phyloP scores from a whole-genome alignment of 2,329 filamentous ascomycete genomes.

The Raffaelea ambrosiae region DNA sequence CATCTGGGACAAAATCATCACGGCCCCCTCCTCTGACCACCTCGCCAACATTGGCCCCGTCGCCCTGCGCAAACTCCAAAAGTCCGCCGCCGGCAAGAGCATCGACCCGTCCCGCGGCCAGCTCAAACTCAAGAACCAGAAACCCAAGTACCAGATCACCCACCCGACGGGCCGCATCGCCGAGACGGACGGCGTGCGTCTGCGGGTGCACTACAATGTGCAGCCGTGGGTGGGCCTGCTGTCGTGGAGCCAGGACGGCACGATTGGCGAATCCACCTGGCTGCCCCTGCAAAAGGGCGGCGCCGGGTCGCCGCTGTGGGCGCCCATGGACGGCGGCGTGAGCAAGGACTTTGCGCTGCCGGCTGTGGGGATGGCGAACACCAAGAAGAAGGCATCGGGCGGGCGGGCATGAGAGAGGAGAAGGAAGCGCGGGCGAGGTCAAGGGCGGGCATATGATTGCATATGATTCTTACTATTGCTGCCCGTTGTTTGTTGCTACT shows the following conservation, averaged over 20 bases:
- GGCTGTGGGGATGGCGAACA: slow-evolving; percentile 26
- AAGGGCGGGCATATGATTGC: no score
- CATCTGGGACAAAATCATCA: slow-evolving; percentile 95
- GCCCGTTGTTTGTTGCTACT: no score
- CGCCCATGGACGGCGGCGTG: slow-evolving; percentile 53
- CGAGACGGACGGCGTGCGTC: slow-evolving; percentile 60
- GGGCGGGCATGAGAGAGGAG: no score
- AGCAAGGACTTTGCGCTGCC: slow-evolving; percentile 60
- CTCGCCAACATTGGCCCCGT: slow-evolving; percentile 51
- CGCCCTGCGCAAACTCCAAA: slow-evolving; percentile 53
- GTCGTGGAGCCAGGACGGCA: slow-evolving; percentile 66
- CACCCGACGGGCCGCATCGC: slow-evolving; percentile 76
- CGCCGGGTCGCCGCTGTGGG: slow-evolving; percentile 38
- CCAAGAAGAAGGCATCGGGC: slow-evolving; percentile 6
- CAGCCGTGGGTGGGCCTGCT: slow-evolving; percentile 92
- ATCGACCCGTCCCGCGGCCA: slow-evolving; percentile 59
- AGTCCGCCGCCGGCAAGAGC: slow-evolving; percentile 49
- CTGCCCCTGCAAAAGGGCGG: slow-evolving; percentile 7
- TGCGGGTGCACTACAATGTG: slow-evolving; percentile 89
- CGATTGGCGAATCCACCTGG: slow-evolving; percentile 15
- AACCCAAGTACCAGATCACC: slow-evolving; percentile 94
- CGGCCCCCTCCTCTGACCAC: slow-evolving; percentile 57
- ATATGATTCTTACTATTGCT: no score
- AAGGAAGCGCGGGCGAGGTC: no score
- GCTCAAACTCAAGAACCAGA: slow-evolving; percentile 72